These are phyloP conservation scores for Solanum hybrid DNA, from an alignment of 305 asterid species.

Conservation along the genomic window DNA sequence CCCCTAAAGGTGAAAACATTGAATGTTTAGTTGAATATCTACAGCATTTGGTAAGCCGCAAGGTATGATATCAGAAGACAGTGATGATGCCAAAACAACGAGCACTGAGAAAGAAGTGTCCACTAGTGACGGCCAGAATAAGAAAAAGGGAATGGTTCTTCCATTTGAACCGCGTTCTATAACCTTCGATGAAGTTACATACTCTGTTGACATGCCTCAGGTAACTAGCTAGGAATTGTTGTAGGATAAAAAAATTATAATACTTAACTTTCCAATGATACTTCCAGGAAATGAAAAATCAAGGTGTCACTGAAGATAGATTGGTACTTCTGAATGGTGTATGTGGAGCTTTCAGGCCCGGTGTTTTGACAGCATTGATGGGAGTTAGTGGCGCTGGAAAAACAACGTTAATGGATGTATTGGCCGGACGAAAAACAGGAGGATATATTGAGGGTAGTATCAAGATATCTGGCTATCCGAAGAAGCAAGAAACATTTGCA, in stretches of 20 bases:
- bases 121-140: neutral
- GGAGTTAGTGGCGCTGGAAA: slow-evolving; percentile 28
- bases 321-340: slow-evolving; percentile 18
- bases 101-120: neutral
- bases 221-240: neutral
- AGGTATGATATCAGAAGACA: slow-evolving; percentile 31
- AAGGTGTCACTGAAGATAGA: slow-evolving; percentile 16
- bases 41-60: slow-evolving; percentile 41
- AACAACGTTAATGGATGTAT: slow-evolving; percentile 22
- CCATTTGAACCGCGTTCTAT: slow-evolving; percentile 26
- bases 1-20: neutral
- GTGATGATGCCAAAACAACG: slow-evolving; percentile 15
- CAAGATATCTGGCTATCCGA: slow-evolving; percentile 18
- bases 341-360: slow-evolving; percentile 19
- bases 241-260: neutral
- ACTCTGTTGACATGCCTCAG: slow-evolving; percentile 15
- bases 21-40: neutral
- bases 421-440: slow-evolving; percentile 26
- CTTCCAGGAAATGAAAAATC: slow-evolving; percentile 22
- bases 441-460: slow-evolving; percentile 19
- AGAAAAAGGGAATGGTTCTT: slow-evolving; percentile 23
- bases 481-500: slow-evolving; percentile 24
- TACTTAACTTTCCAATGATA: neutral
- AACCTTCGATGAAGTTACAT: slow-evolving; percentile 12
- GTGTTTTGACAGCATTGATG: slow-evolving; percentile 6